These are phyloP conservation scores for Nepenthes alata DNA, from an alignment of 179 eudicot genomes.

Conservation along the genomic window DNA sequence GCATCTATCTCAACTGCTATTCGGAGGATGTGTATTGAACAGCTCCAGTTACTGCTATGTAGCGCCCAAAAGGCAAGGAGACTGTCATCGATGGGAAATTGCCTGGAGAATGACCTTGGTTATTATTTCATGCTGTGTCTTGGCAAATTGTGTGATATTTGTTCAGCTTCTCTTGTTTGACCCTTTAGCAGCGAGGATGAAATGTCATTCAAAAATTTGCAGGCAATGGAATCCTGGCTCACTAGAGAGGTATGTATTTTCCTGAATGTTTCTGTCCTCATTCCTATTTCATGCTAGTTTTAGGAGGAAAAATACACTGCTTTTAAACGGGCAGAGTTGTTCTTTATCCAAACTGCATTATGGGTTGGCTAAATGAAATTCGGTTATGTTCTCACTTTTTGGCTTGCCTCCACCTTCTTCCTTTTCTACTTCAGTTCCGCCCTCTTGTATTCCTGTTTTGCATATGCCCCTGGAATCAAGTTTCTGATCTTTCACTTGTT, in stretches of 20 bases:
- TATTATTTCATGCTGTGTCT: conserved; percentile 75
- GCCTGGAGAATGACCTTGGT: conserved; percentile 75
- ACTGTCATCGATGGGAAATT: conserved; percentile 32
- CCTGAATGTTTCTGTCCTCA: not conserved
- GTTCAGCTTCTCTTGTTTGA: conserved; percentile 73
- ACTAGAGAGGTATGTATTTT: conserved; percentile 51
- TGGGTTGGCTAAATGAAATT: too few relatives aligned
- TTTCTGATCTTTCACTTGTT: too few relatives aligned
- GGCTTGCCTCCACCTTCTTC: too few relatives aligned
- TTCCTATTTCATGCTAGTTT: too few relatives aligned
- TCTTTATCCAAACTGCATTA: too few relatives aligned
- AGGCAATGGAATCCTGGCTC: conserved; percentile 59
- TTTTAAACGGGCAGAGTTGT: too few relatives aligned
- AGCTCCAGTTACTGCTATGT: conserved; percentile 62
- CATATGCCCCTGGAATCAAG: too few relatives aligned
- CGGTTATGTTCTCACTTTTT: too few relatives aligned
- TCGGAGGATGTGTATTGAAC: conserved; percentile 71
- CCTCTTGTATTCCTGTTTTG: too few relatives aligned
- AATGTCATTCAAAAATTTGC: conserved; percentile 56
- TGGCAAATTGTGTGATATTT: conserved; percentile 63
- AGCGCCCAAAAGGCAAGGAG: conserved; percentile 47
- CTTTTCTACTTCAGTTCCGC: too few relatives aligned
- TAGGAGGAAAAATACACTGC: too few relatives aligned
- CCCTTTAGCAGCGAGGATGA: conserved; percentile 66
- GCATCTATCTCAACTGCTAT: conserved; percentile 68